Evolutionary conservation across 2,329 filamentous ascomycete genomes (phyloP).

Genomic region (Fusarium continuum): DNA sequence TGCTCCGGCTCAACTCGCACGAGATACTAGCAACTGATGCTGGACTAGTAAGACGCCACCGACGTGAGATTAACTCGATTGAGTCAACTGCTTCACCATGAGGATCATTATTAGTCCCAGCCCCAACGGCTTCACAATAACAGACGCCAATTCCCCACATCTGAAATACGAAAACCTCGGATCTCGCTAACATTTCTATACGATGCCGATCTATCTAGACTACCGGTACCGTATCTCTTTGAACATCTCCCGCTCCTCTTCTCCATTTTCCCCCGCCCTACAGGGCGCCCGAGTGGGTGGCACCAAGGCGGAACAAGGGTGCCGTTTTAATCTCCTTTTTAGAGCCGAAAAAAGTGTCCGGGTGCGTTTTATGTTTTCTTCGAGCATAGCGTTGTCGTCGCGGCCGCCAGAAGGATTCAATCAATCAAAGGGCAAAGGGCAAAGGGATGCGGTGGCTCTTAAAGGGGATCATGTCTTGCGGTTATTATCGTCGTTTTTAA

Average conservation of each 20-base stretch:
- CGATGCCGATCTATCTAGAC: neutral
- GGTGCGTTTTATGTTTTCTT: slow-evolving; percentile 17
- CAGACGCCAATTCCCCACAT: neutral
- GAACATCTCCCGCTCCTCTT: neutral
- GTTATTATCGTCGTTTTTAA: neutral
- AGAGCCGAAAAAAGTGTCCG: slow-evolving; percentile 1
- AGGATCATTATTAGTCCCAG: slow-evolving; percentile 13
- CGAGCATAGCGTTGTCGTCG: slow-evolving; percentile 16
- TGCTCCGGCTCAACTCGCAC: neutral
- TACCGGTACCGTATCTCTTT: neutral
- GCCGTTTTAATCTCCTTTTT: slow-evolving; percentile 20
- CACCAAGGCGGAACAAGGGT: slow-evolving; percentile 10
- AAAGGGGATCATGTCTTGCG: slow-evolving; percentile 1
- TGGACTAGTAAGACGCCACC: slow-evolving; percentile 2
- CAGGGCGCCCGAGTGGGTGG: neutral
- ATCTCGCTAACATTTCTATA: neutral
- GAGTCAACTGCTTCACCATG: slow-evolving; percentile 5
- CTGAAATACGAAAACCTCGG: too few relatives aligned
- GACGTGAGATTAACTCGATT: slow-evolving; percentile 2
- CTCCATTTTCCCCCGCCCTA: slow-evolving; percentile 9
- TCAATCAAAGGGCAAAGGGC: slow-evolving; percentile 13
- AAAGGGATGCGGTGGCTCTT: neutral
- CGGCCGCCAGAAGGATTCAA: slow-evolving; percentile 25
- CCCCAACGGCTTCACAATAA: slow-evolving; percentile 1
- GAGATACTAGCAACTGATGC: neutral